Evolutionary conservation across 331 rosid genomes (phyloP), one percentile per base, ranked within the genome.

Genomic region (Saraca asoca): DNA sequence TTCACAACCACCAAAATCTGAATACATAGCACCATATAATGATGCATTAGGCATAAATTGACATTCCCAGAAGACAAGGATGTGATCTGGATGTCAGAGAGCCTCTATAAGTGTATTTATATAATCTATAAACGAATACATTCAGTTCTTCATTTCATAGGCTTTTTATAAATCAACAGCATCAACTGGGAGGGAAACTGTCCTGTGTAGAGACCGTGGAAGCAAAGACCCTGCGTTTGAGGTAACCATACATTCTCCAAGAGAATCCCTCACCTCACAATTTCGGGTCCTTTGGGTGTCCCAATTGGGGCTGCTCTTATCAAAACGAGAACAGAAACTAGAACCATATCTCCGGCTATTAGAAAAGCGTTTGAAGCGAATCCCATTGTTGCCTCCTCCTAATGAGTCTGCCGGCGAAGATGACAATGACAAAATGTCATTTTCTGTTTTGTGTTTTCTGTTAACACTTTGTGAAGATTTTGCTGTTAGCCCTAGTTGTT

Each of bases 151-250:
- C 68, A 43, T 64, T 24, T 24, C 31, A 24, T 3, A 37, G 46
- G 46, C n/a, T n/a, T 20, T 60, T 80, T 24, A 87, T 64, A 79
- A 15, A 85, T 85, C 79, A 75, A 89, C 86, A 72, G 95, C 95
- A 80, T 87, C 95, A 77, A 87, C 89, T 5, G 96, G 95, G 45
- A 91, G 90, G 13, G 96, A 85, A 69, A 82, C 82, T 66, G 96
- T 62, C 69, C 98, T 81, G 60, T 83, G 88, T 68, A 85, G 81
- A 41, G 88, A 70, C 58, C 64, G 81, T n/a, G 84, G 87, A 70
- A 86, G 84, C 58, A 86, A 65, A 34, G 79, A 76, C 6, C 78
- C 83, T 58, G 57, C 56, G 84, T 35, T 82, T 31, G 79, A 73
- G 52, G 69, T 58, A 60, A 42, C 58, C 72, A 46, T 60, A 16